Conservation (phyloP, 192 early-diverging fungal genomes). For the Tieghemiomyces parasiticus region DNA sequence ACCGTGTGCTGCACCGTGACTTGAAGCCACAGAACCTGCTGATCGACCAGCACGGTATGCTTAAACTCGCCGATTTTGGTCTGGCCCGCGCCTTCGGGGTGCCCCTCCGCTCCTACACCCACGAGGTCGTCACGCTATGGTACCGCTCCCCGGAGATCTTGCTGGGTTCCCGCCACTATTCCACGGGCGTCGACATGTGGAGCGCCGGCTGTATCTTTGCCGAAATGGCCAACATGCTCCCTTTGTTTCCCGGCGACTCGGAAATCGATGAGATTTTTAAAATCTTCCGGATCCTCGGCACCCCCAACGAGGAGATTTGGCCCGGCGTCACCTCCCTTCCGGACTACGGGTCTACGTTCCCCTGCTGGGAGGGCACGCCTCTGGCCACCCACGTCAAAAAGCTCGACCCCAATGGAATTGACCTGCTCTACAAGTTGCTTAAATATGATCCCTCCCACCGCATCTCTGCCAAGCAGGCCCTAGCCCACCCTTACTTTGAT, state of each 20-base stretch:
- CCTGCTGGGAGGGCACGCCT: slow-evolving; percentile 43
- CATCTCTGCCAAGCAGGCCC: slow-evolving; percentile 72
- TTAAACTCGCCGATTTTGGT: slow-evolving; percentile 95
- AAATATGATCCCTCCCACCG: slow-evolving; percentile 58
- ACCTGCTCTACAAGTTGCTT: slow-evolving; percentile 53
- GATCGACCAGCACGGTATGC: slow-evolving; percentile 69
- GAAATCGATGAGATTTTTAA: slow-evolving; percentile 90
- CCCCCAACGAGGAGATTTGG: slow-evolving; percentile 66
- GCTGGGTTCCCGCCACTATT: slow-evolving; percentile 79
- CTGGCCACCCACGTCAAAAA: slow-evolving; percentile 30
- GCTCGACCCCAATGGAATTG: slow-evolving; percentile 49
- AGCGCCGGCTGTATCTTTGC: slow-evolving; percentile 94
- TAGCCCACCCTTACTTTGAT: slow-evolving; percentile 68
- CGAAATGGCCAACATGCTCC: slow-evolving; percentile 66
- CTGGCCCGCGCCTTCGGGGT: slow-evolving; percentile 85
- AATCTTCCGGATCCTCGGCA: slow-evolving; percentile 76
- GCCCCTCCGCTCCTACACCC: slow-evolving; percentile 85
- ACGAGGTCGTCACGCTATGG: slow-evolving; percentile 92
- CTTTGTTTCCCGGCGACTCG: slow-evolving; percentile 81
- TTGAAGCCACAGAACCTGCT: slow-evolving; percentile 98
- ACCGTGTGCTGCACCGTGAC: slow-evolving; percentile 90
- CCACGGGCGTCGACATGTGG: slow-evolving; percentile 95
- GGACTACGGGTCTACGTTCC: slow-evolving; percentile 70
- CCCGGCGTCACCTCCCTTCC: slow-evolving; percentile 55
- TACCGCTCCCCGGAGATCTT: slow-evolving; percentile 93